phyloP scores from a whole-genome alignment of 1,139 yeast genomes.

The Petasospora fabianii region DNA sequence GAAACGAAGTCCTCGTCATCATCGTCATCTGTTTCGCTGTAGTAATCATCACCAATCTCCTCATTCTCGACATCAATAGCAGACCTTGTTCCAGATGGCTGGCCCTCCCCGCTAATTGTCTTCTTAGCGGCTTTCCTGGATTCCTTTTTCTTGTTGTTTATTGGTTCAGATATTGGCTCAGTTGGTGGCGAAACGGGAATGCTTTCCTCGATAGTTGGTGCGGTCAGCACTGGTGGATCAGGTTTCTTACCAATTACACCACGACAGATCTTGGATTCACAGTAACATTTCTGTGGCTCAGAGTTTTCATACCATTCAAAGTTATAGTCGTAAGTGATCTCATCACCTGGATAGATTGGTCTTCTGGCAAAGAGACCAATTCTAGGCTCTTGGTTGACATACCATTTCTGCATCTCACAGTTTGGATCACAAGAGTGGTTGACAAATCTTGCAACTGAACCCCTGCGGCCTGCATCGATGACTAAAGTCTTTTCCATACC shows the following conservation, averaged over 20 bases:
- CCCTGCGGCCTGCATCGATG: constrained; percentile 38
- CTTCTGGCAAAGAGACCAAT: constrained; percentile 38
- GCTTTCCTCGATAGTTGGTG: neutral
- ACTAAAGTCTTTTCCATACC: constrained; percentile 35
- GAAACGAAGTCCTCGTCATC: too few relatives aligned
- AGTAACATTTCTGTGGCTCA: constrained; percentile 35
- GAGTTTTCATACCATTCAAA: constrained; percentile 34
- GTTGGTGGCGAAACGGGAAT: too few relatives aligned
- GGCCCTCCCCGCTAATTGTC: too few relatives aligned
- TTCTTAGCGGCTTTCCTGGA: neutral
- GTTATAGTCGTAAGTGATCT: constrained; percentile 40
- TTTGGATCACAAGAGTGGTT: constrained; percentile 44
- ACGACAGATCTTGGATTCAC: constrained; percentile 36
- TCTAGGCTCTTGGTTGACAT: constrained; percentile 36
- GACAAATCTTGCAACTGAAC: constrained; percentile 40
- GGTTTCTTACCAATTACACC: constrained; percentile 33
- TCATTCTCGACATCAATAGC: too few relatives aligned
- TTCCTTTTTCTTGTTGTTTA: neutral
- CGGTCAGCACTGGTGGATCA: neutral
- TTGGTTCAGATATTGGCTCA: neutral
- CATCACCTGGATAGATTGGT: constrained; percentile 30
- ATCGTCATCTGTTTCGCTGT: too few relatives aligned
- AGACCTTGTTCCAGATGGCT: too few relatives aligned
- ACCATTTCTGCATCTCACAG: constrained; percentile 41
- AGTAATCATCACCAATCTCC: too few relatives aligned